Evolutionary conservation across 1,284 basidiomycete genomes (phyloP), one percentile per base, ranked within the genome.

Genomic region (Leccinum griseonigrum): DNA sequence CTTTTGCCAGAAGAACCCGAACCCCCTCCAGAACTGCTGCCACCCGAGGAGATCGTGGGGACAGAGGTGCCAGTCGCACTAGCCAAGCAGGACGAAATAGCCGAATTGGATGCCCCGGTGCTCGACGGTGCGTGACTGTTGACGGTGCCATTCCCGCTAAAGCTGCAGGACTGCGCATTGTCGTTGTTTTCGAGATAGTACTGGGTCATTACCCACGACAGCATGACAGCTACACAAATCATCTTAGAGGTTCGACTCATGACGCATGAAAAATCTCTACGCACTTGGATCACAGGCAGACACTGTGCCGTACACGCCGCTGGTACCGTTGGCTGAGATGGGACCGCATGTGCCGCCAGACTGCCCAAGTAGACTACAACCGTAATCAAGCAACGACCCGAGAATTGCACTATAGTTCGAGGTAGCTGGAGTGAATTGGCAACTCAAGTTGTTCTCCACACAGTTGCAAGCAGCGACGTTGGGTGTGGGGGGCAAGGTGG

Each of bases 201-300:
- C 64, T 87, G 79, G 70, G 84, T 90, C 85, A 97, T 92, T 60
- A 89, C 87, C 75, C 87, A 97, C 40, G 91, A 92, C 54, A 94
- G 78, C 79, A 93, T 90, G 75, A 88, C 82, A 38, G 83, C 90
- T 86, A 64, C 18, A 34, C 64, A 73, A 64, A 34, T 31, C 7
- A 57, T 52, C 34, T 66, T 22, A 67, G 62, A 38, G 59, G 58
- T 54, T n/a, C 28, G 16, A 52, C 51, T 46, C 28, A 3, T 22
- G n/a, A 60, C n/a, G 34, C 16, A 43, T 32, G 58, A n/a, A 61
- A 40, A 66, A 48, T 61, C 3, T 51, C 57, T 50, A 79, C 86
- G 71, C 74, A 87, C 89, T 81, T 28, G 92, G 85, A 70, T 87
- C 85, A 69, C 94, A 97, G 60, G 78, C 83, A 53, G 91, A 86